Evolutionary conservation across 208 protist genomes (phyloP).

Genomic region (Trypanosomatidae sp.): DNA sequence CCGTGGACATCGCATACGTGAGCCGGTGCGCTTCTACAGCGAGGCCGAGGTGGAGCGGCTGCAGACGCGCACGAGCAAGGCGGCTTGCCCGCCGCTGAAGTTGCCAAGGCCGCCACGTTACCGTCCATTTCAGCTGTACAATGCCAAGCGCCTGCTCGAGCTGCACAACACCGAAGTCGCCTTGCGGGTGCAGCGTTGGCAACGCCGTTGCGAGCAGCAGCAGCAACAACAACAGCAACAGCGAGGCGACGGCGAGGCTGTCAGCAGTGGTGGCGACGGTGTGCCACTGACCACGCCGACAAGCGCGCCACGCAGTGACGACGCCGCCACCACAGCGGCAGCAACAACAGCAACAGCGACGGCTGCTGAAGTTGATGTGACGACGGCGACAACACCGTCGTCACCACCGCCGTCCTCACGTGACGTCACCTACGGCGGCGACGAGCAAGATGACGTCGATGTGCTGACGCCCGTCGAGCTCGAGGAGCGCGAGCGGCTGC

Average conservation of each 20-base stretch:
- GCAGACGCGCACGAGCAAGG: constrained; percentile 30
- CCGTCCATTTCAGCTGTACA: constrained; percentile 68
- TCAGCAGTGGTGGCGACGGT: neutral
- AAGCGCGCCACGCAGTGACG: neutral
- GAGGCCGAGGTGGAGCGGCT: constrained; percentile 47
- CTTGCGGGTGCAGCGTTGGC: constrained; percentile 68
- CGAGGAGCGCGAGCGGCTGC: constrained; percentile 66
- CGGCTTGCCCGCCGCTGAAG: constrained; percentile 47
- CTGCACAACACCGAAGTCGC: constrained; percentile 72
- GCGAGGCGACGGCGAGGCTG: constrained; percentile 1
- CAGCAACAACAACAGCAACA: constrained; percentile 3
- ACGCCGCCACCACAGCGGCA: neutral
- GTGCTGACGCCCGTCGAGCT: constrained; percentile 51
- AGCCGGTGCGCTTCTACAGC: constrained; percentile 35
- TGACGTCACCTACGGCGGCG: too few species aligned
- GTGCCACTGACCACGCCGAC: neutral
- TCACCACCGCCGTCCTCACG: too few species aligned
- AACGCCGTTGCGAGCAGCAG: constrained; percentile 30
- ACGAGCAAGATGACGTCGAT: too few species aligned
- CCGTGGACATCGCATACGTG: constrained; percentile 71
- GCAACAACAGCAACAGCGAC: constrained; percentile 1
- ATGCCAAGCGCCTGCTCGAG: constrained; percentile 62
- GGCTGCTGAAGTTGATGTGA: constrained; percentile 13
- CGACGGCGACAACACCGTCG: too few species aligned
- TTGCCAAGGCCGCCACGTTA: constrained; percentile 58